Evolutionary conservation across 306 rosid species (phyloP), one percentile per base, ranked within the genome.

Genomic region (Dalbergia oliveri): DNA sequence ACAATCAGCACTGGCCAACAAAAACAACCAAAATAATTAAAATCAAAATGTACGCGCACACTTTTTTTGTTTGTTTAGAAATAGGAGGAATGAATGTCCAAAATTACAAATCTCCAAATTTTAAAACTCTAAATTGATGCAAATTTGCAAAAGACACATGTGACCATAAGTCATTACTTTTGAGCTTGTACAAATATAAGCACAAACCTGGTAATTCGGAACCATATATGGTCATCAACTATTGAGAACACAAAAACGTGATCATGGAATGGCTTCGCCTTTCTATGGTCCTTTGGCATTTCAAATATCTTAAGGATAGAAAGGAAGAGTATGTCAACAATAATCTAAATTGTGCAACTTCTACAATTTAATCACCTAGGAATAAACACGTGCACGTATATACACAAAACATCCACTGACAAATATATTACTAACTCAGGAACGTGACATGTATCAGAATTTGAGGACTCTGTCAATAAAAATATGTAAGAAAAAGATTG

Each of bases 161-260:
- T 43, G 47, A 11, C 6, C 47, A 66, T 8, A 70, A 50, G 60
- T 21, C 26, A 73, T 34, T 66, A 77, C 72, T 69, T 68, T 41
- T 59, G 12, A 83, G 62, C 56, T 47, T 67, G 35, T 23, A 61
- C 21, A 73, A 84, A 16, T 51, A 45, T 7, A 73, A 82, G 34
- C 43, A 88, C 92, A 47, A 61, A 93, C 99, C 99, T 95, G 99
- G 84, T 95, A 95, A 77, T 95, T 95, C 97, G 89, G 91, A 95
- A 95, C 99, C 99, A 95, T 73, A 95, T 93, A 72, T 95, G 96
- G 81, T 90, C 99, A 69, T 95, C 99, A 76, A 89, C 93, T 19
- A 95, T 89, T 61, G 99, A 95, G 91, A 95, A 95, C 77, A 93
- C 99, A 88, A 95, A 95, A 31, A 95, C 97, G 64, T 95, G 99